phyloP scores from a whole-genome alignment of 208 protist species.

The Porcisia deanei region DNA sequence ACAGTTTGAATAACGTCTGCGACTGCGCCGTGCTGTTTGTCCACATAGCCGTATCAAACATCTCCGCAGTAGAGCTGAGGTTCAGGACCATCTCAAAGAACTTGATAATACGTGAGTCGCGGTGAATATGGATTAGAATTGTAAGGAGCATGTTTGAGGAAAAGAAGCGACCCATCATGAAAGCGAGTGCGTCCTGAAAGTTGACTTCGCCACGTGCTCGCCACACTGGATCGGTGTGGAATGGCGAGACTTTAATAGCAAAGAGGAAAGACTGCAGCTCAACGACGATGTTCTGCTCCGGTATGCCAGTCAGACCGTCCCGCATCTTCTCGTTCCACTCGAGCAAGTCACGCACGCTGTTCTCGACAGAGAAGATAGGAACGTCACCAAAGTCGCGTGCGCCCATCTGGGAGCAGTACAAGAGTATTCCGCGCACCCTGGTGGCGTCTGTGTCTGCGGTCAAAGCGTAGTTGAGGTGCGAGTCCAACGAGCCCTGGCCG shows the following conservation, averaged over 20 bases:
- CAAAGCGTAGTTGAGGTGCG: conserved; percentile 84
- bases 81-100: conserved; percentile 87
- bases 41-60: conserved; percentile 73
- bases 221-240: conserved; percentile 79
- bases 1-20: conserved; percentile 78
- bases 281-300: conserved; percentile 84
- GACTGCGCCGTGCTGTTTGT: conserved; percentile 36
- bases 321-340: conserved; percentile 45
- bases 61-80: conserved; percentile 51
- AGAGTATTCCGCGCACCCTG: conserved; percentile 72
- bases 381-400: conserved; percentile 84
- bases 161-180: conserved; percentile 91
- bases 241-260: conserved; percentile 74
- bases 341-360: conserved; percentile 71
- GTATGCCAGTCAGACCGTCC: conserved; percentile 21
- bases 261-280: conserved; percentile 86
- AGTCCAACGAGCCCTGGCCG: conserved; percentile 75
- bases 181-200: conserved; percentile 85
- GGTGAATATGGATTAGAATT: conserved; percentile 80
- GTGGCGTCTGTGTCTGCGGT: conserved; percentile 39
- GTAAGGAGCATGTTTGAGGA: conserved; percentile 85
- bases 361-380: conserved; percentile 84
- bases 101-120: conserved; percentile 66
- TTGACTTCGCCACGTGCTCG: conserved; percentile 71
- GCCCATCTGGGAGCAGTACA: conserved; percentile 91